Conservation (phyloP, 441 rosid species). For the Hura crepitans region DNA sequence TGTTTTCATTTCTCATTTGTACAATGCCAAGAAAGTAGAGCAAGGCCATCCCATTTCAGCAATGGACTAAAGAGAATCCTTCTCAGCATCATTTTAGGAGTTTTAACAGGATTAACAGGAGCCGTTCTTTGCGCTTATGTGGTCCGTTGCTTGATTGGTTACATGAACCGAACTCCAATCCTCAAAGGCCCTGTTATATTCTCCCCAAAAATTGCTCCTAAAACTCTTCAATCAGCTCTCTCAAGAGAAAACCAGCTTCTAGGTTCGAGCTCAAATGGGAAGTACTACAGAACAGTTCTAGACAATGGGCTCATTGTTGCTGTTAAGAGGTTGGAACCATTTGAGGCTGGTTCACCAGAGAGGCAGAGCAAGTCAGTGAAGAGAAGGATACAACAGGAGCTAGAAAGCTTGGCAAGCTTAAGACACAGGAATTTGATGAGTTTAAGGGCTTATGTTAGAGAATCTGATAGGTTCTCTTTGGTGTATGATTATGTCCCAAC, state of each 20-base stretch:
- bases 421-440: constrained; percentile 85
- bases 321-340: constrained; percentile 67
- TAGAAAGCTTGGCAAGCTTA: constrained; percentile 75
- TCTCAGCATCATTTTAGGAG: constrained; percentile 60
- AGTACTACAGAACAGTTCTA: constrained; percentile 64
- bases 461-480: constrained; percentile 59
- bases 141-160: constrained; percentile 48
- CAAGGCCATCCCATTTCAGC: constrained; percentile 34
- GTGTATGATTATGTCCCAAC: constrained; percentile 75
- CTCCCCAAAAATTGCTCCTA: constrained; percentile 66
- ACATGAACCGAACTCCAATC: constrained; percentile 68
- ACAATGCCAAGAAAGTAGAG: constrained; percentile 41
- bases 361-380: constrained; percentile 55
- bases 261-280: constrained; percentile 76
- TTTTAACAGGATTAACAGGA: constrained; percentile 55
- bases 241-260: constrained; percentile 57
- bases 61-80: constrained; percentile 54
- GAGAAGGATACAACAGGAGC: constrained; percentile 71
- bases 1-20: constrained; percentile 33
- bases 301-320: constrained; percentile 80
- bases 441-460: constrained; percentile 79
- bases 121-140: constrained; percentile 56
- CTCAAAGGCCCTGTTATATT: constrained; percentile 91
- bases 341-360: constrained; percentile 55
- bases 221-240: constrained; percentile 70